Conservation (phyloP, 805 yeast species). For the Candida taoyuanica region DNA sequence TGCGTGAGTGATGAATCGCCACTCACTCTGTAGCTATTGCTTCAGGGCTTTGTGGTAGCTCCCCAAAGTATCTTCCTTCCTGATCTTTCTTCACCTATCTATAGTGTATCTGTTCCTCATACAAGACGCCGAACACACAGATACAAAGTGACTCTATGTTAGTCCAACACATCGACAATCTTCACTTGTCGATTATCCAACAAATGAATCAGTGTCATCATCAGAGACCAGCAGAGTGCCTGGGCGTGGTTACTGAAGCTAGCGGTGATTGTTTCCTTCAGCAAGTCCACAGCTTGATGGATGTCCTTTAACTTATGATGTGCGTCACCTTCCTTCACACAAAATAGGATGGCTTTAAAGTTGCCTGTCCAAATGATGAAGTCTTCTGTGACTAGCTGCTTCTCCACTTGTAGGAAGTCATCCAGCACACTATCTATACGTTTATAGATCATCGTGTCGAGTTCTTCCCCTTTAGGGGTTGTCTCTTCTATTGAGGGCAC, state of each 20-base stretch:
- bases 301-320: constrained; percentile 1
- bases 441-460: constrained; percentile 6
- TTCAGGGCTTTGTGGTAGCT: too few relatives aligned
- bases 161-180: background rate
- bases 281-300: background rate
- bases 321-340: constrained; percentile 6
- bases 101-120: too few relatives aligned
- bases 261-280: constrained; percentile 6
- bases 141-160: too few relatives aligned
- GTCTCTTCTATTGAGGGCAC: background rate
- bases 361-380: constrained; percentile 8
- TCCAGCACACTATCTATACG: constrained; percentile 2
- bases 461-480: background rate
- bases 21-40: too few relatives aligned
- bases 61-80: too few relatives aligned
- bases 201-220: constrained; percentile 1
- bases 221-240: constrained; percentile 9
- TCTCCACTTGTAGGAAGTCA: background rate
- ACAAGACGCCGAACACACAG: too few relatives aligned
- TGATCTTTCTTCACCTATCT: too few relatives aligned
- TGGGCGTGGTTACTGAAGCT: constrained; percentile 7
- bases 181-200: constrained; percentile 3
- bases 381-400: constrained; percentile 2
- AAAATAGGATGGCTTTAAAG: constrained; percentile 5
- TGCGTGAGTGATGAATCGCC: too few relatives aligned